phyloP scores from a whole-genome alignment of 2,329 filamentous ascomycete genomes.

The Claviceps africana region DNA sequence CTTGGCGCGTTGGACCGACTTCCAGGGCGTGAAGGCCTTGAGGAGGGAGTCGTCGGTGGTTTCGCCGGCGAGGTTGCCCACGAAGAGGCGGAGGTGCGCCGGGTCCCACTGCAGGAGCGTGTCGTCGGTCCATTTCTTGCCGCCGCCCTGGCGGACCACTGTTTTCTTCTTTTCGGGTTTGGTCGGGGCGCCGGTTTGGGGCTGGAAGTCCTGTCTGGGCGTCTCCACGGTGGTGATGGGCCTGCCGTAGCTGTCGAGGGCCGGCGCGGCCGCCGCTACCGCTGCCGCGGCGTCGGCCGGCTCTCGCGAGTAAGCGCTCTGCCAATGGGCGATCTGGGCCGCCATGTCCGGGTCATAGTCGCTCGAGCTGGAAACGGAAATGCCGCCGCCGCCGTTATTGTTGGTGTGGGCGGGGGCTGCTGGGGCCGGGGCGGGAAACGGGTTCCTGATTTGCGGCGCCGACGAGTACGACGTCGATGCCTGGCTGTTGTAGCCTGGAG shows the following conservation, averaged over 20 bases:
- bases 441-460: conserved; percentile 56
- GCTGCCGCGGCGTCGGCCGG: conserved; percentile 13
- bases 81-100: conserved; percentile 83
- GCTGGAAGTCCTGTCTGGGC: conserved; percentile 17
- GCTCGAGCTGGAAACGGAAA: conserved; percentile 19
- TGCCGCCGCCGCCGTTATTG: background rate
- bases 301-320: conserved; percentile 59
- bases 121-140: conserved; percentile 83
- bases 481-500: conserved; percentile 20
- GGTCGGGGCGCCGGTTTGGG: conserved; percentile 31
- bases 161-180: conserved; percentile 62
- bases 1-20: conserved; percentile 78
- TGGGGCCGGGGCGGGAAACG: conserved; percentile 54
- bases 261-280: conserved; percentile 14
- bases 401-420: conserved; percentile 10
- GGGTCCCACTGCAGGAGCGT: conserved; percentile 92
- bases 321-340: conserved; percentile 88
- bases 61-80: conserved; percentile 92
- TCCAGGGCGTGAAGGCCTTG: conserved; percentile 84
- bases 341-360: conserved; percentile 64
- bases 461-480: conserved; percentile 29
- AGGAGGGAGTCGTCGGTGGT: conserved; percentile 90
- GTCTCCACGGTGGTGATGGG: conserved; percentile 13
- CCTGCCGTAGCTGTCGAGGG: conserved; percentile 20
- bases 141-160: conserved; percentile 75